phyloP scores from a whole-genome alignment of 164 flowering plant genomes.

The Chloranthus sessilifolius region DNA sequence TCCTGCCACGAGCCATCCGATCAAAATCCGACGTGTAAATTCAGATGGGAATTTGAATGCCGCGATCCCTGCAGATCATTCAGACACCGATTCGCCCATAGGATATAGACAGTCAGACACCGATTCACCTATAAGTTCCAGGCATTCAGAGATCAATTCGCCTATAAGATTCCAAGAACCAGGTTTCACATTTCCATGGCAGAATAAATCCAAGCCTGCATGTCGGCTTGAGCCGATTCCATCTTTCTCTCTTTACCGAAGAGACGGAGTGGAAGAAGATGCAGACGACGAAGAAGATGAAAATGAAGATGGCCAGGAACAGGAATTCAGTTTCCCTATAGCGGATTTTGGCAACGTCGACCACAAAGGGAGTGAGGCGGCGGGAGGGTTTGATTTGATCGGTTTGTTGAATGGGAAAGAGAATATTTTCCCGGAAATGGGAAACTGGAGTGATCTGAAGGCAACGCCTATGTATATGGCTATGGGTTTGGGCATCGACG shows the following conservation, averaged over 20 bases:
- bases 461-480: constrained; percentile 9
- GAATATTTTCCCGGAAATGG: not conserved
- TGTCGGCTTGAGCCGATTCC: constrained; percentile 7
- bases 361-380: not conserved
- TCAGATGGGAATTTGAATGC: constrained; percentile 4
- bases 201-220: constrained; percentile 1
- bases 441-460: not conserved
- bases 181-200: not conserved
- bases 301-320: not conserved
- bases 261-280: not conserved
- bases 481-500: constrained; percentile 7
- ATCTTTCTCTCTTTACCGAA: constrained; percentile 2
- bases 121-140: too few relatives aligned
- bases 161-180: not conserved
- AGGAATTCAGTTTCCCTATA: constrained; percentile 7
- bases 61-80: not conserved
- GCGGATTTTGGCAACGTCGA: not conserved
- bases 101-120: too few relatives aligned
- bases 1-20: not conserved
- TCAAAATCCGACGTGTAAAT: constrained; percentile 1
- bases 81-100: constrained; percentile 7
- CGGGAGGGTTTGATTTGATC: constrained; percentile 1
- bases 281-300: not conserved
- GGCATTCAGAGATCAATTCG: too few relatives aligned
- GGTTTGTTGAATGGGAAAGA: not conserved